Evolutionary conservation across 78 protist species (phyloP), one percentile per base, ranked within the genome.

Genomic region (Parvularia atlantis): DNA sequence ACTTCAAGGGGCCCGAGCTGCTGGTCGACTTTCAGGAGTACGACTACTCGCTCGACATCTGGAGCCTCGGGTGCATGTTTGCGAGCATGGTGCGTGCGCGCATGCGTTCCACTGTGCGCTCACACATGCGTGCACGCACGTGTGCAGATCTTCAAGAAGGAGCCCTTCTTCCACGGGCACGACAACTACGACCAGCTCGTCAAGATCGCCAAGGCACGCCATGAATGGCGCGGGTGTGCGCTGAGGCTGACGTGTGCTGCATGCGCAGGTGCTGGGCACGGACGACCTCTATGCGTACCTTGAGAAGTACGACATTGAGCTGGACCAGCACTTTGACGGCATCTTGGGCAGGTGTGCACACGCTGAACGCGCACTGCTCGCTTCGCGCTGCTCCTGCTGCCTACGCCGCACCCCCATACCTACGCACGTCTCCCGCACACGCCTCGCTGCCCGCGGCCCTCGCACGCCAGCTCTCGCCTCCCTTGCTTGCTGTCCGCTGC

Each of bases 121-220:
- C n/a, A n/a, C n/a, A n/a, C n/a, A n/a, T n/a, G n/a, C n/a, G n/a
- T n/a, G n/a, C n/a, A n/a, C n/a, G n/a, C n/a, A n/a, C n/a, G n/a
- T n/a, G n/a, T n/a, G n/a, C 65, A 78, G 80, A 83, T 98, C 37
- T 98, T 97, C 87, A 54, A 58, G 41, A 83, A 83, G 67, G 99
- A 96, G 62, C 99, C 99, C 50, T 95, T 98, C 76, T 98, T 98
- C 90, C 95, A 90, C 52, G 99, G 99, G 36, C 84, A 76, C 41
- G 97, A 93, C 89, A 97, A 98, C 83, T 75, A 86, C 58, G 99
- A 98, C 83, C 99, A 96, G 85, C 86, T 98, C 20, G 93, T 95
- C 28, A 96, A 95, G 59, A 98, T 98, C 50, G 97, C 85, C 35
- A n/a, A n/a, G n/a, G n/a, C n/a, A n/a, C n/a, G n/a, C n/a, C n/a